Evolutionary conservation across 2,329 filamentous ascomycete species (phyloP), one percentile per base, ranked within the genome.

Genomic region (Fusarium nematophilum): DNA sequence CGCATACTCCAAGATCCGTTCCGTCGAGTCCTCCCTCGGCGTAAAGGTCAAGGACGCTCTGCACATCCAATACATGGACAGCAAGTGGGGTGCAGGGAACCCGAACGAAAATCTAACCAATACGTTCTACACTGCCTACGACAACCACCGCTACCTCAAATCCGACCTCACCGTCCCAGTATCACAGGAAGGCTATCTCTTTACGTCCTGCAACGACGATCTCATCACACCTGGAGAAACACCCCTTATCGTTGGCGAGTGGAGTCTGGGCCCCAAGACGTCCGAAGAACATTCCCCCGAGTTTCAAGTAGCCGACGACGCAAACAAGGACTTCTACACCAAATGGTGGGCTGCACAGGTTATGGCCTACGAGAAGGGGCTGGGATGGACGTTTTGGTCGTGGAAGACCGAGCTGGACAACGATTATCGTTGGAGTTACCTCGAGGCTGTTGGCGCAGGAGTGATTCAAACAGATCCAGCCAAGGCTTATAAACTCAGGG

Each of bases 381-480:
- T 76, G 7, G 84, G 84, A 0, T 87, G 83, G 84, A 70, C 84
- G 3, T 88, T 86, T 65, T 88, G 86, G 85, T 79, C 79, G 1
- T 88, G 85, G 85, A 88, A 87, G 72, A 72, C 70, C 34, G 63
- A 64, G 1, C 83, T 69, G 13, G 79, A 61, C 53, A 76, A 74
- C 29, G 79, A 83, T 61, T 82, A 77, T 72, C 69, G 79, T 17
- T 83, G 81, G 81, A 78, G 78, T 57, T 84, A 84, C 62, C 55
- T 71, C 50, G 57, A 61, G 33, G 68, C 70, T 2, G 70, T 70
- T 9, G 57, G 46, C 0, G 70, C 66, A 0, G 69, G 69, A 3
- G 70, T 62, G 5, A 71, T 72, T 40, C 70, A 70, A 0, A 52
- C 65, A 5, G 65, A 72, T 43, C 68, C 66, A 0, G 15, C 56